A percentile compares a stretch with the other conserved stretches of the same genome.
phyloP scores from a whole-genome alignment of 768 basidiomycete genomes.

The Porpolomopsis calyptriformis region DNA sequence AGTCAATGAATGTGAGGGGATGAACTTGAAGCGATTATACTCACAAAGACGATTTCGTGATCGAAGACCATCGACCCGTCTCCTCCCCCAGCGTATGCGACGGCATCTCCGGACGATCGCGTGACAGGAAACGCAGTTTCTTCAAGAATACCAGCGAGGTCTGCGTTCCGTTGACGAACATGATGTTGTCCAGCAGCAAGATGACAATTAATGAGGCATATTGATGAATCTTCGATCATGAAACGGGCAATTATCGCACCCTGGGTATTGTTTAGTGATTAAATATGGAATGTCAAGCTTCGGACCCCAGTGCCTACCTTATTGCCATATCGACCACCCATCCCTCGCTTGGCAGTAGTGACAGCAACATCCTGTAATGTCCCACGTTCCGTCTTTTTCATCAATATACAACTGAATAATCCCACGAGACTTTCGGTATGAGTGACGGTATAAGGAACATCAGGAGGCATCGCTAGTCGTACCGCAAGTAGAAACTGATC shows the following conservation, averaged over 20 bases:
- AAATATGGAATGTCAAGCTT: too few relatives aligned
- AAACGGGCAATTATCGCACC: slow-evolving; percentile 87
- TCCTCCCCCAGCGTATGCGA: slow-evolving; percentile 80
- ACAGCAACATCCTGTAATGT: slow-evolving; percentile 58
- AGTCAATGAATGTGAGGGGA: slow-evolving; percentile 5
- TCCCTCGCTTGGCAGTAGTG: slow-evolving; percentile 83
- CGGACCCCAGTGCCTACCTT: too few relatives aligned
- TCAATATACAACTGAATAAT: slow-evolving; percentile 67
- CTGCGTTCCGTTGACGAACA: slow-evolving; percentile 72
- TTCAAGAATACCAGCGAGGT: slow-evolving; percentile 81
- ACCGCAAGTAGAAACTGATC: slow-evolving; percentile 69
- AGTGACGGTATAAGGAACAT: slow-evolving; percentile 63
- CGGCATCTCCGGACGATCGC: slow-evolving; percentile 29
- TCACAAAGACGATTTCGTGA: slow-evolving; percentile 86
- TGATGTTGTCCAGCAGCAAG: slow-evolving; percentile 90
- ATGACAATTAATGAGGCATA: slow-evolving; percentile 96
- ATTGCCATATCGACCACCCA: slow-evolving; percentile 90
- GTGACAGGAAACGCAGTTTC: slow-evolving; percentile 58
- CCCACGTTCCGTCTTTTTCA: slow-evolving; percentile 54
- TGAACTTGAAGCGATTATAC: slow-evolving; percentile 17
- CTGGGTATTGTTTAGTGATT: too few relatives aligned
- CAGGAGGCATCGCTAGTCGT: slow-evolving; percentile 59
- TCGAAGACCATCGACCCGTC: slow-evolving; percentile 90
- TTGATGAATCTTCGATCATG: slow-evolving; percentile 81
- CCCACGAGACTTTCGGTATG: slow-evolving; percentile 89